Evolutionary conservation across 768 basidiomycete genomes (phyloP).

Genomic region (Artomyces pyxidatus): DNA sequence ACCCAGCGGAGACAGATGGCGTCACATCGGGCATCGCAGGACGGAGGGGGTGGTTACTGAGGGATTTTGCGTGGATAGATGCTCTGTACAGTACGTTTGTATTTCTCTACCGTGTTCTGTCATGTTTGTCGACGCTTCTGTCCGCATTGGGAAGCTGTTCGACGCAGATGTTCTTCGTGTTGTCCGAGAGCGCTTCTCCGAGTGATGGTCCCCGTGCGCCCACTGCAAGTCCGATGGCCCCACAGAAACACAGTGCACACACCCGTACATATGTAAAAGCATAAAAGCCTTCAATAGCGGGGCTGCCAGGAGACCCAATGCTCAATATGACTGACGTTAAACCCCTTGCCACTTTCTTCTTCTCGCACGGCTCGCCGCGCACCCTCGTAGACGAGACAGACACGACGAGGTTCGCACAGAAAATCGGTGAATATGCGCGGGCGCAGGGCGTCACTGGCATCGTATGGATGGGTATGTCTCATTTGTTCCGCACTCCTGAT

Average conservation of each 20-base stretch:
- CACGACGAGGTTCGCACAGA: conserved; percentile 3
- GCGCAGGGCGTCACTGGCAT: not conserved
- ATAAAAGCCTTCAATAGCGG: too few relatives aligned
- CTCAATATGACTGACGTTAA: not conserved
- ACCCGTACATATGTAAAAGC: not conserved
- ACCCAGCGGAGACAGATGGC: conserved; percentile 87
- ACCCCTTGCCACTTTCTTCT: conserved; percentile 5
- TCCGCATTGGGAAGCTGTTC: not conserved
- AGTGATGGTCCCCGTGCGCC: too few relatives aligned
- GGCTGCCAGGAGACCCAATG: not conserved
- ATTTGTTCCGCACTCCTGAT: too few relatives aligned
- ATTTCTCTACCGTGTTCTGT: not conserved
- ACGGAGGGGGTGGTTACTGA: conserved; percentile 40
- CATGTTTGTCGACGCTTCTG: not conserved
- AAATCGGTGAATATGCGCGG: conserved; percentile 5
- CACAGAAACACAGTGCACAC: not conserved
- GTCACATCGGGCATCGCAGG: conserved; percentile 65
- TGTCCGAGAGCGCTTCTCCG: not conserved
- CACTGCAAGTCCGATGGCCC: too few relatives aligned
- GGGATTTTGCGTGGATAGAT: not conserved
- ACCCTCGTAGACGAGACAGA: conserved; percentile 1
- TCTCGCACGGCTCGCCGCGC: conserved; percentile 8
- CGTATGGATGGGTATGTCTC: conserved; percentile 6
- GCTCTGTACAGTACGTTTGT: not conserved
- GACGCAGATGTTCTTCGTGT: not conserved